phyloP scores from a whole-genome alignment of 345 rosid species.

The Citrus mangshanensis region DNA sequence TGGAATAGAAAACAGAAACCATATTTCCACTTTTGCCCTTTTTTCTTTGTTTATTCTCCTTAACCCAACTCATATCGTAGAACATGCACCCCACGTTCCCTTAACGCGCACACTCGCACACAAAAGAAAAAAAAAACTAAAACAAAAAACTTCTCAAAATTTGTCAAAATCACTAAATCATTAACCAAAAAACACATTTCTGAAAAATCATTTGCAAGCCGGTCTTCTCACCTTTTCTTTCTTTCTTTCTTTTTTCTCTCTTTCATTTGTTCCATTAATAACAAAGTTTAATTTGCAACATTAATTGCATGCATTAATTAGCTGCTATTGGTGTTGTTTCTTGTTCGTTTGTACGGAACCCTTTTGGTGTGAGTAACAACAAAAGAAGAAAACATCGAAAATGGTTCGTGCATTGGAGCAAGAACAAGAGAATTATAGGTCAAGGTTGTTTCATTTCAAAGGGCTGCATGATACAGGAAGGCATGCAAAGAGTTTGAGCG shows the following conservation, averaged over 20 bases:
- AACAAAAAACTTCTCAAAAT: background rate
- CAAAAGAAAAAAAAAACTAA: constrained; percentile 3
- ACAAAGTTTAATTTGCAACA: background rate
- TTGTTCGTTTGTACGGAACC: background rate
- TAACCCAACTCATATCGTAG: constrained; percentile 17
- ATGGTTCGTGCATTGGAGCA: constrained; percentile 62
- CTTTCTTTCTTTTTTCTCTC: background rate
- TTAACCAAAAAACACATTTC: background rate
- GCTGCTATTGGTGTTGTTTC: background rate
- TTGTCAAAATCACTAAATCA: background rate
- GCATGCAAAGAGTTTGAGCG: constrained; percentile 48
- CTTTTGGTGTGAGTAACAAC: background rate
- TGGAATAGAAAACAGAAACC: background rate
- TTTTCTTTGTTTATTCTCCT: background rate
- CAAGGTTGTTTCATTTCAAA: constrained; percentile 60
- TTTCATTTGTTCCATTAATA: background rate
- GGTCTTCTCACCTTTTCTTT: background rate
- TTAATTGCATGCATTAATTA: background rate
- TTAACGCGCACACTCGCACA: constrained; percentile 1
- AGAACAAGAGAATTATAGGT: constrained; percentile 51
- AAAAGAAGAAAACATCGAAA: background rate
- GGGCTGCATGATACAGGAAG: constrained; percentile 43
- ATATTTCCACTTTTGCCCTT: background rate
- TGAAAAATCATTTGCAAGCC: constrained; percentile 11
- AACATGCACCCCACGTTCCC: constrained; percentile 63